phyloP scores from a whole-genome alignment of 2,329 filamentous ascomycete species.

The Cladosporium colombiae region DNA sequence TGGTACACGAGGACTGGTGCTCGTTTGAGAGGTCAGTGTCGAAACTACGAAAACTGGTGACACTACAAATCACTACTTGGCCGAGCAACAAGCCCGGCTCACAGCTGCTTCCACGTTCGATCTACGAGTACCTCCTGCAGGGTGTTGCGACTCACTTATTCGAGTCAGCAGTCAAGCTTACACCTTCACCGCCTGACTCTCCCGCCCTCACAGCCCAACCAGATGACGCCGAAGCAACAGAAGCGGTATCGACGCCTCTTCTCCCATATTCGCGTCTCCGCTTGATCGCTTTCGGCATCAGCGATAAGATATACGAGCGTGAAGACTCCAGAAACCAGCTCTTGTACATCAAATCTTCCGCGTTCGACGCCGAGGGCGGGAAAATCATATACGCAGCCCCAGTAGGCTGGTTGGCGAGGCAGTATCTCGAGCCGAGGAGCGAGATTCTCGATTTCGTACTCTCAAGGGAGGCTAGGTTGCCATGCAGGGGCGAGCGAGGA shows the following conservation, averaged over 20 bases:
- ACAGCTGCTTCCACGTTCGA: constrained; percentile 43
- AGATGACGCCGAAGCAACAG: neutral
- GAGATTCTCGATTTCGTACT: constrained; percentile 50
- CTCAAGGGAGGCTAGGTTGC: constrained; percentile 39
- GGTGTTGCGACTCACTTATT: constrained; percentile 31
- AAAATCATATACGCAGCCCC: constrained; percentile 45
- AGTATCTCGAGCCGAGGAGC: constrained; percentile 48
- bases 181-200: neutral
- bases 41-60: constrained; percentile 43
- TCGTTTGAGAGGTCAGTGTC: constrained; percentile 40
- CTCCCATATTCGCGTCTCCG: constrained; percentile 37
- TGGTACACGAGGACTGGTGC: constrained; percentile 45
- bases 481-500: constrained; percentile 24
- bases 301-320: constrained; percentile 50
- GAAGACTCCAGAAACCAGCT: constrained; percentile 50
- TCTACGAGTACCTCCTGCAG: constrained; percentile 49
- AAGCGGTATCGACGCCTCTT: neutral
- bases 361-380: constrained; percentile 45
- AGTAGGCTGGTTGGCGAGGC: constrained; percentile 48
- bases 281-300: constrained; percentile 50
- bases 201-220: neutral
- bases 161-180: constrained; percentile 26
- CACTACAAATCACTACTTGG: constrained; percentile 52
- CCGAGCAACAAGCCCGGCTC: constrained; percentile 46
- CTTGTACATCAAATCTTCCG: constrained; percentile 48